Conservation (phyloP, 768 basidiomycete genomes). For the Tubosaeta sp. region DNA sequence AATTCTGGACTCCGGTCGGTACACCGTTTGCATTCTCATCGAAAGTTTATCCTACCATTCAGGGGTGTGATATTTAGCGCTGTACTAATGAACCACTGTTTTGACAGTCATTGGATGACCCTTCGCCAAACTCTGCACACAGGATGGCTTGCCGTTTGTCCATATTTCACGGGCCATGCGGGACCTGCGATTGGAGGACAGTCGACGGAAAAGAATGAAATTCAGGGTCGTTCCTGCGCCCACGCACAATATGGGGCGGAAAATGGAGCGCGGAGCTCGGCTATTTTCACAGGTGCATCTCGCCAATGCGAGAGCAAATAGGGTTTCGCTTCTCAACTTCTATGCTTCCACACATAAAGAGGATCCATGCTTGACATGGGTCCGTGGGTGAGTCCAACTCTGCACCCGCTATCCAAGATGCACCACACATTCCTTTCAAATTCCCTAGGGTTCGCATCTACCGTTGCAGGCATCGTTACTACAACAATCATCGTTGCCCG, state of each 20-base stretch:
- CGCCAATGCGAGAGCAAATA: neutral
- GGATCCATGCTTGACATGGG: neutral
- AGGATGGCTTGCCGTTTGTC: neutral
- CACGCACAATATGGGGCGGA: neutral
- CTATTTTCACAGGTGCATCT: neutral
- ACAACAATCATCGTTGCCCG: slow-evolving; percentile 3
- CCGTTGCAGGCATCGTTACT: slow-evolving; percentile 2
- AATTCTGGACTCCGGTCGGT: neutral
- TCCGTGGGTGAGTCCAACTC: slow-evolving; percentile 6
- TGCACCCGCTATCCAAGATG: slow-evolving; percentile 3
- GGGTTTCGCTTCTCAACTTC: slow-evolving; percentile 3
- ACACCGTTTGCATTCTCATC: neutral
- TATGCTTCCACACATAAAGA: neutral
- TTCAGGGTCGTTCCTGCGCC: slow-evolving; percentile 2
- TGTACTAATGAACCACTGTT: neutral
- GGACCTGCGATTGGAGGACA: neutral
- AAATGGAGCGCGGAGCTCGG: slow-evolving; percentile 2
- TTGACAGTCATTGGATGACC: neutral
- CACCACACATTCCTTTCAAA: slow-evolving; percentile 1
- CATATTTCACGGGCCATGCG: neutral
- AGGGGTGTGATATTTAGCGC: neutral
- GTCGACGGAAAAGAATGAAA: neutral
- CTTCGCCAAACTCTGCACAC: neutral
- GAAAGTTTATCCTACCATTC: neutral
- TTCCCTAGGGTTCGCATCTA: neutral